phyloP scores from a whole-genome alignment of 75 land plant genomes.

The Gnetum montanum region DNA sequence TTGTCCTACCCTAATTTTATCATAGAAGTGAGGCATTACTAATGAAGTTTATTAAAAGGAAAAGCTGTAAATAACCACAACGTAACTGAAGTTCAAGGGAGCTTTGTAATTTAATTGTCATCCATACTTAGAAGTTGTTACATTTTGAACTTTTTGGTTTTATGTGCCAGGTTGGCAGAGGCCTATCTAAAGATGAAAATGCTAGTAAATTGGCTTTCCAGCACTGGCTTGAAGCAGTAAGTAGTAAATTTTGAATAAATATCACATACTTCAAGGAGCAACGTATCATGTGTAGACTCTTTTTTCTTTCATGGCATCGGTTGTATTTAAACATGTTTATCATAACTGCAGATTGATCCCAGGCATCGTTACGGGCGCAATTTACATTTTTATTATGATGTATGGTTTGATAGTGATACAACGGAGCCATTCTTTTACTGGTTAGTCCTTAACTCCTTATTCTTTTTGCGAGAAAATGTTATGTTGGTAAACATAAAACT shows the following conservation, averaged over 20 bases:
- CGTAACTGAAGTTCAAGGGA: no score
- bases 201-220: slow-evolving; percentile 85
- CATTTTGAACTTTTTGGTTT: no score
- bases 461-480: neutral
- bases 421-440: slow-evolving; percentile 87
- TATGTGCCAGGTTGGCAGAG: slow-evolving; percentile 66
- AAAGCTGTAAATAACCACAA: no score
- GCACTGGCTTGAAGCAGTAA: slow-evolving; percentile 99
- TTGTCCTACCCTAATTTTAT: no score
- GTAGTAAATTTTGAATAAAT: neutral
- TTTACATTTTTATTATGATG: slow-evolving; percentile 54
- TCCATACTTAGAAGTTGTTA: no score
- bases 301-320: neutral
- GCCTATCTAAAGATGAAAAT: slow-evolving; percentile 60
- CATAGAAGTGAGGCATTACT: no score
- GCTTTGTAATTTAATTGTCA: no score
- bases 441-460: slow-evolving; percentile 18
- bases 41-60: no score
- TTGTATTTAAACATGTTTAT: neutral
- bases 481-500: no score
- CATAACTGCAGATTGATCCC: slow-evolving; percentile 60
- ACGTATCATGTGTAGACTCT: neutral
- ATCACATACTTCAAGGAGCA: neutral
- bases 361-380: slow-evolving; percentile 90
- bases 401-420: slow-evolving; percentile 58